Percentiles rank a stretch among this genome's conserved stretches.
phyloP scores from a whole-genome alignment of 129 eudicot genomes.

The Chrysanthemum makinoi region DNA sequence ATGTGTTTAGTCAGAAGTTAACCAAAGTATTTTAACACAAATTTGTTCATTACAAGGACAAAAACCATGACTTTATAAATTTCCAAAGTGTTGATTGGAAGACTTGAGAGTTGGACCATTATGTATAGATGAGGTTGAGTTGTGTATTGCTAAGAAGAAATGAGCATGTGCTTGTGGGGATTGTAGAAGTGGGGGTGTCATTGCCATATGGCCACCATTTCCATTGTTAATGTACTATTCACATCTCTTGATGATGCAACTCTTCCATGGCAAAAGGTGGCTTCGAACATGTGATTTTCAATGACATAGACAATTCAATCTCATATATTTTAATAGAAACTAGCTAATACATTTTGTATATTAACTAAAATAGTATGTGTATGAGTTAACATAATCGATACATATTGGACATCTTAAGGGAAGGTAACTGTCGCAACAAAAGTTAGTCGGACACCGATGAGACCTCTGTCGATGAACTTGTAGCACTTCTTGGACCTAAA shows the following conservation, averaged over 20 bases:
- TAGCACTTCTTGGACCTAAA: too few species aligned
- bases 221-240: conserved; percentile 21
- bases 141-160: conserved; percentile 21
- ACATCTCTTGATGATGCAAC: conserved; percentile 23
- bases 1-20: too few species aligned
- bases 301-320: conserved; percentile 26
- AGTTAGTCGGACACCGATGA: too few species aligned
- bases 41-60: not conserved
- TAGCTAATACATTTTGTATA: not conserved
- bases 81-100: conserved; percentile 14
- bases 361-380: not conserved
- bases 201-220: conserved; percentile 32
- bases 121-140: conserved; percentile 11
- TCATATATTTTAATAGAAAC: conserved; percentile 2
- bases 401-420: not conserved
- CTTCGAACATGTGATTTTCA: conserved; percentile 21
- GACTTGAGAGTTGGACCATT: conserved; percentile 6
- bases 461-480: too few species aligned
- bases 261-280: conserved; percentile 25
- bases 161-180: conserved; percentile 19
- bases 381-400: not conserved
- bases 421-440: too few species aligned
- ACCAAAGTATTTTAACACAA: too few species aligned
- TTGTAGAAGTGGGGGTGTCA: conserved; percentile 16
- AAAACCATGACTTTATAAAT: not conserved